phyloP scores from a whole-genome alignment of 306 rosid genomes.

The Elaeagnus macrophylla region DNA sequence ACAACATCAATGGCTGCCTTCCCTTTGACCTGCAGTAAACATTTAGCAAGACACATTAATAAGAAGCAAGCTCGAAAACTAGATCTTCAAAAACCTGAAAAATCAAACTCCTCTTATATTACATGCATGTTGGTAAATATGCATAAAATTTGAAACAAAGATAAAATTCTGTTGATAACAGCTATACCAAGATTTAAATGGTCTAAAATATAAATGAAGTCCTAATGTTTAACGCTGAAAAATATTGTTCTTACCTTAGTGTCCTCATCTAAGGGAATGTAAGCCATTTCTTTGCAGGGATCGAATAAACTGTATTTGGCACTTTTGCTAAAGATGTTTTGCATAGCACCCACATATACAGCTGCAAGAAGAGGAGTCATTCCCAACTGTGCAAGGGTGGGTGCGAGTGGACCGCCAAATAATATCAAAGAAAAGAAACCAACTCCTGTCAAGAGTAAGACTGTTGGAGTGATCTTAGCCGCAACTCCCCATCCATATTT shows the following conservation, averaged over 20 bases:
- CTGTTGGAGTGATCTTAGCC: slow-evolving; percentile 86
- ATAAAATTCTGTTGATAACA: too few relatives aligned
- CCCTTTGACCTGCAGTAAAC: slow-evolving; percentile 69
- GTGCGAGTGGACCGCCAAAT: slow-evolving; percentile 70
- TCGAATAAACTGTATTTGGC: slow-evolving; percentile 97
- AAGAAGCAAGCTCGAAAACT: background rate
- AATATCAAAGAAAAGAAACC: slow-evolving; percentile 80
- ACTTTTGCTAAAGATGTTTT: slow-evolving; percentile 98
- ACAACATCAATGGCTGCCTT: slow-evolving; percentile 99
- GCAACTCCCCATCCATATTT: slow-evolving; percentile 97
- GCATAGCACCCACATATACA: slow-evolving; percentile 97
- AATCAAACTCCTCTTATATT: too few relatives aligned
- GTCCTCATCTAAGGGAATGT: slow-evolving; percentile 96
- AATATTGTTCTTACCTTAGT: slow-evolving; percentile 57
- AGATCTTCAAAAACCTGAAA: background rate
- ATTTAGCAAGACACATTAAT: slow-evolving; percentile 18
- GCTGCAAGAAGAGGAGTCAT: slow-evolving; percentile 98
- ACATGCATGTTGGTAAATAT: background rate
- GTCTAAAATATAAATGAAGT: background rate
- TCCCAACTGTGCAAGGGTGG: slow-evolving; percentile 55
- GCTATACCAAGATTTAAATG: background rate
- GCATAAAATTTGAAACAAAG: background rate
- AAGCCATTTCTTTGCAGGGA: slow-evolving; percentile 99
- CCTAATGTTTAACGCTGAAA: slow-evolving; percentile 1
- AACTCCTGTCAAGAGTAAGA: slow-evolving; percentile 77